These are phyloP conservation scores for Cryptococcus sp. DNA, from an alignment of 1,284 basidiomycete species.

Conservation along the genomic window DNA sequence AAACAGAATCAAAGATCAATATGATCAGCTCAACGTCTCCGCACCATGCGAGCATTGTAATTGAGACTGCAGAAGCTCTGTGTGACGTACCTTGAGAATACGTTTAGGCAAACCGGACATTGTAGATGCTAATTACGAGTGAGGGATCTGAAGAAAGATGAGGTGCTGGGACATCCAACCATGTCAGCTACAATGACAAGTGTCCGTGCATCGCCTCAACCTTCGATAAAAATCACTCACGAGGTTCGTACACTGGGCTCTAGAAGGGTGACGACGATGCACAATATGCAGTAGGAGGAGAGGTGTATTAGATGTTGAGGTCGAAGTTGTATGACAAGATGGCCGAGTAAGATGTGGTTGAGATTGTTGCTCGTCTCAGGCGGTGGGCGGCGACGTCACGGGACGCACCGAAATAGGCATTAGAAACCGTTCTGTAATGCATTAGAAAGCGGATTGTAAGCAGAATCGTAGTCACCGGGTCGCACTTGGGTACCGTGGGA, in stretches of 20 bases:
- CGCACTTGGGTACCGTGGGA: neutral
- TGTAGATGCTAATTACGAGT: neutral
- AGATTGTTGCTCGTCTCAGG: neutral
- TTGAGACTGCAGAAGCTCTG: neutral
- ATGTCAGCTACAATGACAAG: too few species aligned
- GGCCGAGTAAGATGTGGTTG: too few species aligned
- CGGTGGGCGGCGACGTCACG: neutral
- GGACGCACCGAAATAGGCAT: neutral
- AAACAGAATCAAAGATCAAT: neutral
- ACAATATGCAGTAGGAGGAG: too few species aligned
- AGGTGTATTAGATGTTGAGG: too few species aligned
- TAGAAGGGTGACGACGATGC: too few species aligned
- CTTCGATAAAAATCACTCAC: too few species aligned
- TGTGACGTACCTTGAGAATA: conserved; percentile 51
- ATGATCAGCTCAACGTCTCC: neutral
- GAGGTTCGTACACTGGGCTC: too few species aligned
- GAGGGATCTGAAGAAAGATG: too few species aligned
- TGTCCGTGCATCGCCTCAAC: too few species aligned
- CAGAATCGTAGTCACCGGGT: neutral
- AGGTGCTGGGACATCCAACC: neutral
- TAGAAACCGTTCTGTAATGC: neutral
- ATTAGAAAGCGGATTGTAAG: neutral
- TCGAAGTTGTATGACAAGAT: too few species aligned
- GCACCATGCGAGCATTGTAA: neutral
- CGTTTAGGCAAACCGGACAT: conserved; percentile 50